These are phyloP conservation scores for Aspergillus unguis DNA, from an alignment of 2,329 filamentous ascomycete species.

Conservation along the genomic window DNA sequence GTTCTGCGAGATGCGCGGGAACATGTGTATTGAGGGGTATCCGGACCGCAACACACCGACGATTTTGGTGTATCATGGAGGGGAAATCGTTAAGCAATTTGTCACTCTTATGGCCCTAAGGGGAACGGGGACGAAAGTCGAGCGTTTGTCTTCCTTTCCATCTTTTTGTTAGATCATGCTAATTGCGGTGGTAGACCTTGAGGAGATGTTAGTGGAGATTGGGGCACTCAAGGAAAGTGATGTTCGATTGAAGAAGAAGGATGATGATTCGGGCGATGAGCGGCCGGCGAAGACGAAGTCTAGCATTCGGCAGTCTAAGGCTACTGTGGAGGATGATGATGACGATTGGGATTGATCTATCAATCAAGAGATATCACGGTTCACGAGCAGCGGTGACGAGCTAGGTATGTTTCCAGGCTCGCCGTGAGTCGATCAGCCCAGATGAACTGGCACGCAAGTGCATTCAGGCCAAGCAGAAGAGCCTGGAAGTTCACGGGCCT, in stretches of 20 bases:
- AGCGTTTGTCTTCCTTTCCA: conserved; percentile 36
- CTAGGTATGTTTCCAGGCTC: too few relatives aligned
- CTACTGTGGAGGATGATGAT: conserved; percentile 46
- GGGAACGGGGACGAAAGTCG: conserved; percentile 66
- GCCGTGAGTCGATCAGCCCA: too few relatives aligned
- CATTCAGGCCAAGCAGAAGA: background rate
- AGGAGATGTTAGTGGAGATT: conserved; percentile 75
- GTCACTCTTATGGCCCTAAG: conserved; percentile 81
- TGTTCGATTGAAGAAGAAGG: conserved; percentile 61
- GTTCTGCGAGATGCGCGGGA: conserved; percentile 91
- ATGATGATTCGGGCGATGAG: conserved; percentile 54
- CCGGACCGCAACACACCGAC: conserved; percentile 94
- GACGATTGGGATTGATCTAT: conserved; percentile 55
- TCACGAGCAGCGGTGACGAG: background rate
- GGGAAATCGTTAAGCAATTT: conserved; percentile 85
- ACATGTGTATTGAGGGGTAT: conserved; percentile 94
- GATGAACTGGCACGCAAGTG: background rate
- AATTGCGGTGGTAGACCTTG: conserved; percentile 56
- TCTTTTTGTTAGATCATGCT: background rate
- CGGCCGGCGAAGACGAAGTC: conserved; percentile 54
- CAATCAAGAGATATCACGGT: background rate
- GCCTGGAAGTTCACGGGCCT: background rate
- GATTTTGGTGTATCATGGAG: conserved; percentile 86
- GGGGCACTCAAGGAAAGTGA: conserved; percentile 78
- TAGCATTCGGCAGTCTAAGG: conserved; percentile 46